Percentiles rank a stretch among this genome's conserved stretches.
These are phyloP conservation scores for Polyrhizophydium stewartii DNA, from an alignment of 371 early-diverging fungal species.

Conservation along the genomic window DNA sequence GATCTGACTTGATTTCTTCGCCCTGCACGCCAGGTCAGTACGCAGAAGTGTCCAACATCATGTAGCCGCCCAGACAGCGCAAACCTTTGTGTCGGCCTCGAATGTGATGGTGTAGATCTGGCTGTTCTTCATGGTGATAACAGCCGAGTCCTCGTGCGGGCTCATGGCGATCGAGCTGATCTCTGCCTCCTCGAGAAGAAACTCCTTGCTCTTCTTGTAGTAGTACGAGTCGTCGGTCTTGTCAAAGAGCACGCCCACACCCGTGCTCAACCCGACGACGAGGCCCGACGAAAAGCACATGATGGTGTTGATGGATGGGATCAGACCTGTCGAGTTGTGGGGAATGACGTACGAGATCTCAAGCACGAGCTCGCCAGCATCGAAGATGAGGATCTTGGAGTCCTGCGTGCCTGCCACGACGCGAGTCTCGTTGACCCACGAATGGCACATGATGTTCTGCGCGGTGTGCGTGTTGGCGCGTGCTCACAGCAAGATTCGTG, in stretches of 20 bases:
- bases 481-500: not conserved
- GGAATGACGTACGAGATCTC: conserved; percentile 37
- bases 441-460: conserved; percentile 36
- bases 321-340: not conserved
- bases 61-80: not conserved
- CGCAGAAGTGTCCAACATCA: no score
- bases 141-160: conserved; percentile 34
- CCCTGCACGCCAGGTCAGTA: no score
- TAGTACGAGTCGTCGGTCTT: conserved; percentile 31
- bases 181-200: conserved; percentile 27
- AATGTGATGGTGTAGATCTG: conserved; percentile 34
- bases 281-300: conserved; percentile 29
- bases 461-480: not conserved
- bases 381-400: conserved; percentile 36
- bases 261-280: conserved; percentile 33
- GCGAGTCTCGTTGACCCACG: conserved; percentile 37
- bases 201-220: conserved; percentile 36
- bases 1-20: conserved; percentile 36
- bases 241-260: conserved; percentile 34
- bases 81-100: conserved; percentile 37
- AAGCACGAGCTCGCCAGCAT: conserved; percentile 36
- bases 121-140: conserved; percentile 26
- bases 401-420: conserved; percentile 44
- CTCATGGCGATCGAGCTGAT: conserved; percentile 32
- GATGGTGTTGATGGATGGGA: conserved; percentile 25